A percentile compares a stretch with the other conserved stretches of the same genome.
Evolutionary conservation across 2,329 filamentous ascomycete genomes (phyloP).

Genomic region (Stagonosporopsis cucurbitacearum): DNA sequence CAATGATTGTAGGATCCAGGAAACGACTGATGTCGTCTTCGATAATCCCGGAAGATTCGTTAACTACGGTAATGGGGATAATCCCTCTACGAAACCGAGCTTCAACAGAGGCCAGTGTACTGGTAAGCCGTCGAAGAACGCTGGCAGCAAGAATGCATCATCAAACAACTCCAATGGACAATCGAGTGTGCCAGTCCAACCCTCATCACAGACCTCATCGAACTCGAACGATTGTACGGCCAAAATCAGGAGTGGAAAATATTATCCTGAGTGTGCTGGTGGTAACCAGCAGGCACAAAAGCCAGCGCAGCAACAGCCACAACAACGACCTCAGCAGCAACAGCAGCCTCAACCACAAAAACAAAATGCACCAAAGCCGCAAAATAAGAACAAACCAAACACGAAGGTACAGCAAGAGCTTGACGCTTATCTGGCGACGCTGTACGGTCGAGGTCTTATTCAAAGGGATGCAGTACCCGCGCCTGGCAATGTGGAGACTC

Average conservation of each 20-base stretch:
- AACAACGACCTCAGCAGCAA: not conserved
- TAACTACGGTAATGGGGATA: slow-evolving; percentile 46
- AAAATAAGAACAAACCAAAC: slow-evolving; percentile 6
- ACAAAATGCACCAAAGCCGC: not conserved
- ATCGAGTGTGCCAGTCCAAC: slow-evolving; percentile 11
- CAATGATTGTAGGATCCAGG: slow-evolving; percentile 50
- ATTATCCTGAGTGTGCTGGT: slow-evolving; percentile 3
- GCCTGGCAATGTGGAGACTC: not conserved
- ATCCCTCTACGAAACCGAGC: slow-evolving; percentile 22
- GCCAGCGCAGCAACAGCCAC: not conserved
- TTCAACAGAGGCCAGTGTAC: slow-evolving; percentile 26
- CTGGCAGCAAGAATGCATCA: slow-evolving; percentile 9
- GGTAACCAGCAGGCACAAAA: not conserved
- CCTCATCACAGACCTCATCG: not conserved
- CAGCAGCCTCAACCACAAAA: not conserved
- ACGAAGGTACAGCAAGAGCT: slow-evolving; percentile 24
- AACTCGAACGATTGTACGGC: not conserved
- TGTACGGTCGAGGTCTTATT: slow-evolving; percentile 10
- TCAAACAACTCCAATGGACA: slow-evolving; percentile 16
- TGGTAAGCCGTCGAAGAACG: slow-evolving; percentile 25
- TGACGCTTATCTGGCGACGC: slow-evolving; percentile 22
- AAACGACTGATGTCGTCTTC: slow-evolving; percentile 50
- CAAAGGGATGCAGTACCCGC: not conserved
- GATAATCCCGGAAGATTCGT: slow-evolving; percentile 52
- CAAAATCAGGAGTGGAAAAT: not conserved